Evolutionary conservation across 139 green algal genomes (phyloP), one percentile per base, ranked within the genome.

Genomic region (Chlamydomonas eustigma): DNA sequence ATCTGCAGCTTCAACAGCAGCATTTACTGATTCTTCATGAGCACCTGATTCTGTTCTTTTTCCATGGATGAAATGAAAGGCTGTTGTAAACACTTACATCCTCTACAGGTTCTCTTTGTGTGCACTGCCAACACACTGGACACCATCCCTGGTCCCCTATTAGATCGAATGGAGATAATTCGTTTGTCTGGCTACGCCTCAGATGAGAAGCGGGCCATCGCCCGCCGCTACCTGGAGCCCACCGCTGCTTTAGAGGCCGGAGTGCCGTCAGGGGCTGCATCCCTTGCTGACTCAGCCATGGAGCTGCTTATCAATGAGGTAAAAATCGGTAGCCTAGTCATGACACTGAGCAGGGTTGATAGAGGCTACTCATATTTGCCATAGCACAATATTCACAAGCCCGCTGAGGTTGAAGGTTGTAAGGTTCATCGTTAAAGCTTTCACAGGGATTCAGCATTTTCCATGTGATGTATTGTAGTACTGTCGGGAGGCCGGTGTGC

Each of bases 161-260:
- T 97, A 65, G 95, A 99, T 81, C 87, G 95, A 50, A 99, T 99
- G 95, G 95, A 99, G 87, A 87, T 97, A 39, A 94, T 94, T 36
- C 73, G 82, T 3, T 78, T 90, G 37, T 76, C 79, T 25, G 94
- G 93, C 24, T 98, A 98, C 85, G 91, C 94, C 22, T 81, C 86
- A 1, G 87, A 93, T 38, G 95, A 99, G 86, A 98, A 99, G 89
- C 67, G 83, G 32, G 83, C 88, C 75, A 99, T 99, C 75, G 94
- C 93, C 4, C 83, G 93, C 6, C 84, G 79, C 2, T 98, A 99
- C 83, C 85, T 99, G 70, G 93, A 98, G 84, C 92, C 91, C 0
- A 3, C 78, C 80, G 67, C 68, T 4, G 58, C 75, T 22, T 39
- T 75, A 64, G 89, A 58, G 12, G 44, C 44, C 12, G 44, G 44